Evolutionary conservation across 78 protist species (phyloP), one percentile per base, ranked within the genome.

Genomic region (Guillardia theta): DNA sequence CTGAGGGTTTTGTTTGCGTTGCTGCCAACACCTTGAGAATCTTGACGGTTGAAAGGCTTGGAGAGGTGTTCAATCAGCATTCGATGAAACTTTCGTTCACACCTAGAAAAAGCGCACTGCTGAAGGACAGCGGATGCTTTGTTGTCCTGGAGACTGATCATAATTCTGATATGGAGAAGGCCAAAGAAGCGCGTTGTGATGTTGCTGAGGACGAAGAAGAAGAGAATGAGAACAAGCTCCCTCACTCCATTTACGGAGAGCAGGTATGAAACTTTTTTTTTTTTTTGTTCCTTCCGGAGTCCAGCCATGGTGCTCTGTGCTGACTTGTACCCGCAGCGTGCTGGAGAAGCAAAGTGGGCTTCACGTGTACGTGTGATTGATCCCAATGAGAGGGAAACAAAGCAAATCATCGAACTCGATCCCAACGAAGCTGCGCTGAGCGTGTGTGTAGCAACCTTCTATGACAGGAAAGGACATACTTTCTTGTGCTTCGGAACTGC

Each of bases 1-100:
- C 99, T 18, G 99, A 98, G 47, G 99, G 99, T 54, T 22, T 98
- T 9, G 98, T 98, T 1, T 98, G 97, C 24, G 93, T 98, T 15
- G 87, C 98, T 0, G 39, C 21, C 36, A 96, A 94, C 94, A 88
- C 95, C 22, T 88, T 99, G 21, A 94, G 83, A 77, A 97, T 98
- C 88, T 22, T 97, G 37, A 5, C 96, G 21, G 39, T 98, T 39
- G 98, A 97, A 15, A 46, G 94, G 41, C 93, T 98, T 10, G 90
- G 48, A 3, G 97, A 96, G 6, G 41, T 77, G 6, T 98, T 98
- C 97, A 97, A 96, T 94, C 97, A 96, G 83, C 92, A 37, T 0
- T 1, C 95, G 18, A 4, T 92, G 15, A 97, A 96, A 41, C 95
- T 97, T 33, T 4, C 43, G 19, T 70, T 78, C 96, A 98, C 99